Percentiles rank a stretch among this genome's conserved stretches.
Evolutionary conservation across 345 rosid genomes (phyloP).

Genomic region (Crucihimalaya himalaica): DNA sequence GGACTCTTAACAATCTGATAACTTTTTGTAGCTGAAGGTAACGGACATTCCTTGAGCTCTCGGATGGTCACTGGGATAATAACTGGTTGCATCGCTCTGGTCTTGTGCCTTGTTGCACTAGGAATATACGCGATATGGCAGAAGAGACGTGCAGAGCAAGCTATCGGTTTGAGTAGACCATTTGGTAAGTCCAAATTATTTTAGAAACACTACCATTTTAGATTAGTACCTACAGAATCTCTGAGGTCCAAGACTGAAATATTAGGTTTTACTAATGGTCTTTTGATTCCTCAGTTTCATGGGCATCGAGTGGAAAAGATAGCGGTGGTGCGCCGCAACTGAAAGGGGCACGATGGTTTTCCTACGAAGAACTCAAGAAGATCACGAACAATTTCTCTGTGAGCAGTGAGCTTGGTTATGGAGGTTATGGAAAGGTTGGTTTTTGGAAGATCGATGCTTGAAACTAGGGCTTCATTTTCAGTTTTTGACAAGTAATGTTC

Average conservation of each 20-base stretch:
- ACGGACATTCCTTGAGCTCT: constrained; percentile 49
- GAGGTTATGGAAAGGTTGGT: constrained; percentile 89
- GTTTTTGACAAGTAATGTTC: neutral
- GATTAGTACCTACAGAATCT: neutral
- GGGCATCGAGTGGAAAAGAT: constrained; percentile 87
- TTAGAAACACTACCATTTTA: neutral
- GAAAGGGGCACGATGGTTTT: constrained; percentile 97
- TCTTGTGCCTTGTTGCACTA: constrained; percentile 65
- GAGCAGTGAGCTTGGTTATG: constrained; percentile 81
- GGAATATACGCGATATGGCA: constrained; percentile 81
- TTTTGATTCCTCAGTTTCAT: constrained; percentile 60
- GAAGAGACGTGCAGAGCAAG: constrained; percentile 92
- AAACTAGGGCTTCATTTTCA: constrained; percentile 4
- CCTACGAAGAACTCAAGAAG: constrained; percentile 86
- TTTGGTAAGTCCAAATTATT: constrained; percentile 58
- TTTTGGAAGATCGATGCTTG: constrained; percentile 1
- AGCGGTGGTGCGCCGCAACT: constrained; percentile 86
- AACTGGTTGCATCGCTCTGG: constrained; percentile 52
- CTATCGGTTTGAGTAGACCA: constrained; percentile 81
- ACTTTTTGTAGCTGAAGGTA: constrained; percentile 48
- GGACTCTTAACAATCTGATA: neutral
- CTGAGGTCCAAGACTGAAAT: neutral
- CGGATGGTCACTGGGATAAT: constrained; percentile 52
- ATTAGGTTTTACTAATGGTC: neutral
- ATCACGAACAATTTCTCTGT: constrained; percentile 71